Evolutionary conservation across 2,329 filamentous ascomycete species (phyloP).

Genomic region (Exophiala oligosperma): DNA sequence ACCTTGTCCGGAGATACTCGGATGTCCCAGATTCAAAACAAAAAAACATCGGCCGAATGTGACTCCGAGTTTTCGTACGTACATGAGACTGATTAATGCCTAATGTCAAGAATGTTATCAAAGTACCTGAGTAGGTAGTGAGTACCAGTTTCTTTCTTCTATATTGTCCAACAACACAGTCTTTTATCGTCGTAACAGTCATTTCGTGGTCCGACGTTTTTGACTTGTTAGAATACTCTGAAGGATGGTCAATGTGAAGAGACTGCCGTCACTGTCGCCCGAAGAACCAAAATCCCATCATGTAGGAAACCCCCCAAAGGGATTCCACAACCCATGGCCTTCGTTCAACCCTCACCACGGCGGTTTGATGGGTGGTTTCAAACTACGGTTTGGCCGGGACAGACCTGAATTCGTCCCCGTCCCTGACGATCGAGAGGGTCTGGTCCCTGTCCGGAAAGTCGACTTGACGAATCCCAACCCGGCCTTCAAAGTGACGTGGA

Average conservation of each 20-base stretch:
- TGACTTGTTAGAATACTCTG: too few species aligned
- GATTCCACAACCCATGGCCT: constrained; percentile 53
- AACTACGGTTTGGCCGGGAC: constrained; percentile 29
- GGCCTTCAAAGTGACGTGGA: constrained; percentile 49
- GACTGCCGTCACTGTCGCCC: constrained; percentile 13
- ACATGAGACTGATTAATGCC: too few species aligned
- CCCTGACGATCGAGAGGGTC: constrained; percentile 39
- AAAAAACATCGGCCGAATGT: too few species aligned
- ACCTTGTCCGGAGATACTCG: too few species aligned
- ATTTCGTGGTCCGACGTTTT: too few species aligned
- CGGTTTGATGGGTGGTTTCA: constrained; percentile 35
- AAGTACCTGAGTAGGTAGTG: too few species aligned
- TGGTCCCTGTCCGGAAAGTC: constrained; percentile 41
- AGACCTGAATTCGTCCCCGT: constrained; percentile 44
- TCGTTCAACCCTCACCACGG: constrained; percentile 31
- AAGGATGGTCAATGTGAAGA: constrained; percentile 9
- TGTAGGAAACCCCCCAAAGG: constrained; percentile 43
- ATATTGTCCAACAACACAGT: too few species aligned
- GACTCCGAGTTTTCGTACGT: too few species aligned
- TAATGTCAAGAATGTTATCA: too few species aligned
- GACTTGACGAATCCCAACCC: constrained; percentile 20
- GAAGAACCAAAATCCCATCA: constrained; percentile 39
- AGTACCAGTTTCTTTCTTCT: too few species aligned
- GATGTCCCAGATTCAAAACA: too few species aligned
- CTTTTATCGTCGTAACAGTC: too few species aligned